A percentile compares a stretch with the other conserved stretches of the same genome.
These are phyloP conservation scores for Cicer pinnatifidum DNA, from an alignment of 306 rosid genomes.

Conservation along the genomic window DNA sequence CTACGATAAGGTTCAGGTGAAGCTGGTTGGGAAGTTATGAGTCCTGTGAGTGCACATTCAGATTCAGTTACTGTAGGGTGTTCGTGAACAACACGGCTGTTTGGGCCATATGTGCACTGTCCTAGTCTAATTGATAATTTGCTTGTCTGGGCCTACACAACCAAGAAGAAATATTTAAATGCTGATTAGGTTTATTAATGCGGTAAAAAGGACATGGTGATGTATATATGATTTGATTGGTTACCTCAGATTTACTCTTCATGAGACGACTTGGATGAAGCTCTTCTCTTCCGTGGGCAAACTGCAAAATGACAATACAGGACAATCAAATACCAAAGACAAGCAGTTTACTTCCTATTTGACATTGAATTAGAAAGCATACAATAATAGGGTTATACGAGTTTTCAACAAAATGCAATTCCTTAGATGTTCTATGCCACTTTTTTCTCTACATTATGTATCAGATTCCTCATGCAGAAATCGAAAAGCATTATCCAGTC, in stretches of 20 bases:
- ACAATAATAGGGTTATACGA: no score
- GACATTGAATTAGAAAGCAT: constrained; percentile 5
- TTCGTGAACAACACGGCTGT: constrained; percentile 43
- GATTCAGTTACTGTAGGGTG: constrained; percentile 33
- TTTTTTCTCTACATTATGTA: neutral
- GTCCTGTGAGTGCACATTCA: constrained; percentile 18
- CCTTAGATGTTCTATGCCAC: no score
- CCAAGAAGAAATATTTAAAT: constrained; percentile 37
- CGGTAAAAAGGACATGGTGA: neutral
- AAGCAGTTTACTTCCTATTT: constrained; percentile 1
- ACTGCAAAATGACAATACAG: constrained; percentile 53
- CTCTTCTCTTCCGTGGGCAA: constrained; percentile 62
- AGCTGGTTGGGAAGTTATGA: constrained; percentile 37
- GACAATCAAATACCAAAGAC: constrained; percentile 32
- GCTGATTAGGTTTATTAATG: constrained; percentile 14
- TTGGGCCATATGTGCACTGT: constrained; percentile 37
- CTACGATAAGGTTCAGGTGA: constrained; percentile 33
- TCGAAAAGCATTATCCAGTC: constrained; percentile 12
- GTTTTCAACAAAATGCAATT: no score
- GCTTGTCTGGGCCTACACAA: constrained; percentile 45
- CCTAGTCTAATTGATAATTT: constrained; percentile 42
- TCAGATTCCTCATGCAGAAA: neutral
- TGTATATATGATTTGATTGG: constrained; percentile 26
- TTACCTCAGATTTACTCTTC: constrained; percentile 60
- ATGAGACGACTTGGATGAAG: constrained; percentile 48